Evolutionary conservation across 2,329 filamentous ascomycete species (phyloP).

Genomic region (Microdochium trichocladiopsis): DNA sequence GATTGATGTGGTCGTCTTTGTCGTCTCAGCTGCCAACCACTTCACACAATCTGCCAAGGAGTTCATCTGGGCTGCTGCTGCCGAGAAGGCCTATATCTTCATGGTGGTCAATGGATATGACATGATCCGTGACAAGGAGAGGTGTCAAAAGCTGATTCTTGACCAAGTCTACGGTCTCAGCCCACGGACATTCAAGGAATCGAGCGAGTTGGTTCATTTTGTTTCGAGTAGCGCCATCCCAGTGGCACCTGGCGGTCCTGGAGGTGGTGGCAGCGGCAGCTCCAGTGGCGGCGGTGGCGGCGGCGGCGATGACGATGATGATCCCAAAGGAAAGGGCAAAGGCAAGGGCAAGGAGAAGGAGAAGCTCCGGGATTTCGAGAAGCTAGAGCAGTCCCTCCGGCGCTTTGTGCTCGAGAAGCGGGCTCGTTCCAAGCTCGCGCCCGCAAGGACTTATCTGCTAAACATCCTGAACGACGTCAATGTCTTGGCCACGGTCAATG

Average conservation of each 20-base stretch:
- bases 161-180: slow-evolving; percentile 86
- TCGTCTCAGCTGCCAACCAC: slow-evolving; percentile 95
- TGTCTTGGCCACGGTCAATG: slow-evolving; percentile 77
- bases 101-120: slow-evolving; percentile 98
- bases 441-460: slow-evolving; percentile 88
- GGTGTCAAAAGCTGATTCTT: slow-evolving; percentile 87
- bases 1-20: slow-evolving; percentile 97
- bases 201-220: slow-evolving; percentile 89
- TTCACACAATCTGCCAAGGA: slow-evolving; percentile 97
- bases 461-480: slow-evolving; percentile 88
- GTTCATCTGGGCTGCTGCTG: slow-evolving; percentile 90
- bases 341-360: slow-evolving; percentile 84
- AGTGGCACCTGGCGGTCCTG: slow-evolving; percentile 52
- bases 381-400: slow-evolving; percentile 79
- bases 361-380: slow-evolving; percentile 83
- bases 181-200: slow-evolving; percentile 87
- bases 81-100: slow-evolving; percentile 98
- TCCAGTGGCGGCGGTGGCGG: slow-evolving; percentile 48
- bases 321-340: slow-evolving; percentile 69
- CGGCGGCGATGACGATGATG: slow-evolving; percentile 46
- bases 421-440: slow-evolving; percentile 88
- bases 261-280: slow-evolving; percentile 41
- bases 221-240: slow-evolving; percentile 96
- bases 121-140: slow-evolving; percentile 82
- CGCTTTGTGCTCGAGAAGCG: slow-evolving; percentile 95